Evolutionary conservation across 371 early-diverging fungal species (phyloP).

Genomic region (Massospora cicadina): DNA sequence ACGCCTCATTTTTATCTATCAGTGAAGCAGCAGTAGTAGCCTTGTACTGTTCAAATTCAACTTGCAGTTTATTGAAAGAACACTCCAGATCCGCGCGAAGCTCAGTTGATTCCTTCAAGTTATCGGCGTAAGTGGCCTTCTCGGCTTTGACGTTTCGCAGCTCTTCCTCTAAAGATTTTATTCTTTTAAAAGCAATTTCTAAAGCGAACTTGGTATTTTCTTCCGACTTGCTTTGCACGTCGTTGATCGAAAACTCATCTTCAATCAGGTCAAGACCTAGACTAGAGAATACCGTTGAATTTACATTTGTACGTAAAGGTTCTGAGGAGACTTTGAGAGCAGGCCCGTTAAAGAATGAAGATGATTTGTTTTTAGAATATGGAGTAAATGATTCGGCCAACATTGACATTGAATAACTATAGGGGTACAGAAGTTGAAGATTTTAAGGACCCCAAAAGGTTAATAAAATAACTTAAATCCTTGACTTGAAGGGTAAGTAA

Average conservation of each 20-base stretch:
- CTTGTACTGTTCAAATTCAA: constrained; percentile 5
- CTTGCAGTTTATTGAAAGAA: not conserved
- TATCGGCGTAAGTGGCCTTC: not conserved
- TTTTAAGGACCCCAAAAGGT: too few relatives aligned
- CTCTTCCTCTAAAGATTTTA: not conserved
- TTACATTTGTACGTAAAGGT: not conserved
- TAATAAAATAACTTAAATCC: too few relatives aligned
- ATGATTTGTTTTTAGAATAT: not conserved
- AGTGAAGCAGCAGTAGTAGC: not conserved
- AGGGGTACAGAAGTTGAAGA: constrained; percentile 44
- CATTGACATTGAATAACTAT: constrained; percentile 35
- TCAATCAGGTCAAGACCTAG: not conserved
- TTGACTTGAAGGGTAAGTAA: too few relatives aligned
- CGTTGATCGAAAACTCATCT: constrained; percentile 6
- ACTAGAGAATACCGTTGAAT: not conserved
- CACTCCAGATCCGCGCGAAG: not conserved
- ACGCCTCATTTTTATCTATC: not conserved
- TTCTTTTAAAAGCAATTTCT: not conserved
- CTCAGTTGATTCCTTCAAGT: not conserved
- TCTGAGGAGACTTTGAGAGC: not conserved
- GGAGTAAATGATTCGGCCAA: not conserved
- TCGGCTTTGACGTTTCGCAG: not conserved
- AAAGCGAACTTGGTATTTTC: not conserved
- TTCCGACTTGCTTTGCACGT: not conserved
- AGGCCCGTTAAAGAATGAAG: not conserved